Base-by-base conservation (phyloP, 1,284 basidiomycete genomes). In the Malassezia dermatis region DNA sequence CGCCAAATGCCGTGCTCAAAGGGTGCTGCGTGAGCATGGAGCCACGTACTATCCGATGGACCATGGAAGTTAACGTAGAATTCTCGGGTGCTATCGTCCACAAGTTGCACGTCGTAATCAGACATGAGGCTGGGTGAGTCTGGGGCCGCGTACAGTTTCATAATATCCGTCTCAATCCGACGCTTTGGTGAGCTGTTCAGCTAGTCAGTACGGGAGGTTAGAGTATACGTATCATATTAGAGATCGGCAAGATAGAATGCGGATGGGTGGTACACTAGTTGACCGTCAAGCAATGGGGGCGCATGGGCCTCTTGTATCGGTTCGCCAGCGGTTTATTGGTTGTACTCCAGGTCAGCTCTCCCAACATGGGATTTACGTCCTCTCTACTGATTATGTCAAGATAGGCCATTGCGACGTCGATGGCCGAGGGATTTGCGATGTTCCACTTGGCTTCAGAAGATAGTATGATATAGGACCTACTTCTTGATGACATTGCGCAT, bases 81-180 rank as follows among this genome's bases (percentile, higher is more conserved):
- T 79, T 98, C 93, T 75, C 91, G 89, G 88, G 96, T 94, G 79
- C 82, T 96, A 77, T 95, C 93, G 74, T 98, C 95, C 57, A 96
- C 89, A 62, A 98, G 84, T 31, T 83, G 89, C 59, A 98, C 91
- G 75, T 98, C 88, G 48, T 68, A 69, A 56, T 71, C 66, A 27
- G 65, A 67, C 69, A 73, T 71, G 52, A 73, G 65, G 30, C 69
- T 72, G 52, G 2, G 26, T 28, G 2, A 28, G 59, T 43, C n/a
- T 30, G 39, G 37, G 35, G 21, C 21, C 23, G 79, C 84, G 73
- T 75, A 94, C 91, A 98, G 80, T 80, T 95, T 96, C 90, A 96
- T 95, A 55, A 98, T 90, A 80, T 98, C 93, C 49, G 90, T 96
- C 78, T 98, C 93, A 76, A 95, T 93, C 58, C 93, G 85, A 63